Base-by-base conservation (phyloP, 257 asterid genomes). In the Nicotiana undulata region DNA sequence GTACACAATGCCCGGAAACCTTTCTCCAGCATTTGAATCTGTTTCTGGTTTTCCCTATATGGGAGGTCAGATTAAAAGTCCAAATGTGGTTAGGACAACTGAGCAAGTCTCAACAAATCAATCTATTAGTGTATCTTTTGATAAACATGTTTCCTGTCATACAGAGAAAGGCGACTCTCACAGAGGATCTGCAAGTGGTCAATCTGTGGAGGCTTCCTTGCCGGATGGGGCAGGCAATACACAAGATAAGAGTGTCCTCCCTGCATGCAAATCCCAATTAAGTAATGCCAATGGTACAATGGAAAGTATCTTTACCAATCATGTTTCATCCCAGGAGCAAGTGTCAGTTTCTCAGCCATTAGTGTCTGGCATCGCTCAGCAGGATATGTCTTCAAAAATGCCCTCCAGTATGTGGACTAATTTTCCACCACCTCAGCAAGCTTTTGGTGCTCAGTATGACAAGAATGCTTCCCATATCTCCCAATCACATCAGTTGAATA, bases 61-160 rank as follows among this genome's bases (percentile, higher is more conserved):
- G n/a, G 83, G 85, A 89, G 90, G 85, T 82, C 89, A 87, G 65
- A 84, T 87, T 83, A 92, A 88, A 83, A 84, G 81, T 83, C 88
- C 89, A 75, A 91, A 90, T 61, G 82, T 66, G 76, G 64, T 82
- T 60, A 81, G 88, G 82, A 83, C 79, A 67, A 82, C 92, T 81
- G 91, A 92, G 74, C 89, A 86, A 74, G 76, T 81, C 61, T 82
- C 86, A 18, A 80, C 81, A 84, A 86, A 86, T 82, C 89, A 83
- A 67, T 82, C 86, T 56, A 78, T 79, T 29, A 87, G 87, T 75
- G 76, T 79, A 46, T 82, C 88, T 40, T 83, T 85, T 51, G 89
- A 70, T 80, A 75, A 85, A 68, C 68, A 72, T 82, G 58, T 86
- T 64, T 83, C 90, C 31, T 58, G 56, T 79, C 74, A 89, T 81